phyloP scores from a whole-genome alignment of 768 basidiomycete genomes.

The Holtermannia corniformis region DNA sequence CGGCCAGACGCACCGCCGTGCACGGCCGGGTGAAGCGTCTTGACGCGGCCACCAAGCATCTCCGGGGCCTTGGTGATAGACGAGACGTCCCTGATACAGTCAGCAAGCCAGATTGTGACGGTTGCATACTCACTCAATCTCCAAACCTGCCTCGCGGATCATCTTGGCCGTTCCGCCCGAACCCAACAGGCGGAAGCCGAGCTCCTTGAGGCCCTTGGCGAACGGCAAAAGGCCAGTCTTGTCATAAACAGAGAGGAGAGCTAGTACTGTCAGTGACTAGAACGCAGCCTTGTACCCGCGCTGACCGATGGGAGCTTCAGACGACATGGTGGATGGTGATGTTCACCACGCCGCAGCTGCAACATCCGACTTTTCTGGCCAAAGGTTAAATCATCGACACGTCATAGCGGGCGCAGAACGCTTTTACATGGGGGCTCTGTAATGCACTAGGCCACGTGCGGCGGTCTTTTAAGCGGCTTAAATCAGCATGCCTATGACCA shows the following conservation, averaged over 20 bases:
- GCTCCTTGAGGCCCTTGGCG: constrained; percentile 67
- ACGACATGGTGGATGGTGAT: too few relatives aligned
- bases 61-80: constrained; percentile 96
- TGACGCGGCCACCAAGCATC: constrained; percentile 96
- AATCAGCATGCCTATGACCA: too few relatives aligned
- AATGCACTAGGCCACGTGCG: too few relatives aligned
- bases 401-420: too few relatives aligned
- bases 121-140: constrained; percentile 66
- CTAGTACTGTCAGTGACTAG: too few relatives aligned
- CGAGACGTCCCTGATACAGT: constrained; percentile 71
- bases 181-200: constrained; percentile 79
- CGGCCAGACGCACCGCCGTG: constrained; percentile 65
- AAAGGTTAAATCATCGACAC: too few relatives aligned
- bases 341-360: too few relatives aligned
- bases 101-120: not conserved
- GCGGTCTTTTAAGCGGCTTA: too few relatives aligned
- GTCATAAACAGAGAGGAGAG: constrained; percentile 91
- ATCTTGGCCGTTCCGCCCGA: constrained; percentile 97
- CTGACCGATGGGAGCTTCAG: too few relatives aligned
- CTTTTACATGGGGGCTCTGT: too few relatives aligned
- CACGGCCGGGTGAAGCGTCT: constrained; percentile 94
- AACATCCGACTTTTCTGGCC: too few relatives aligned
- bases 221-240: constrained; percentile 82
- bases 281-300: too few relatives aligned
- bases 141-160: constrained; percentile 84